Conservation (phyloP, 768 basidiomycete genomes). For the Ramaria sp. region DNA sequence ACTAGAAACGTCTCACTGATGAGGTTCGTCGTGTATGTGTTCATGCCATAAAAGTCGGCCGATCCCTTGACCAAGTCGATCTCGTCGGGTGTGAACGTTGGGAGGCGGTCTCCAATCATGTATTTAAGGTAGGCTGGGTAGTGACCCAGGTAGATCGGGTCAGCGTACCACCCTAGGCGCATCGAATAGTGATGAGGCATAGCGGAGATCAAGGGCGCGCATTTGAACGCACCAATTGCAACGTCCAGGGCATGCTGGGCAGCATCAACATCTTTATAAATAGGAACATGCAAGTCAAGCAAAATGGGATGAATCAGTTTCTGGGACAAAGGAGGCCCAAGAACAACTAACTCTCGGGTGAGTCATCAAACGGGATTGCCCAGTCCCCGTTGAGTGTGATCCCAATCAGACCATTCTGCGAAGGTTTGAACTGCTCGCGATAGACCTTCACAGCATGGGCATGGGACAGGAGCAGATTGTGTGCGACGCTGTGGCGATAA, state of each 20-base stretch:
- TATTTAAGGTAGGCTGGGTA: constrained; percentile 38
- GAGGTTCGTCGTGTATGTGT: constrained; percentile 60
- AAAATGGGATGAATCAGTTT: not conserved
- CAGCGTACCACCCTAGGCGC: constrained; percentile 30
- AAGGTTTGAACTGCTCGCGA: constrained; percentile 51
- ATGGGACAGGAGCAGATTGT: constrained; percentile 58
- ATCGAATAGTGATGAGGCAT: not conserved
- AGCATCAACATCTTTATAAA: constrained; percentile 44
- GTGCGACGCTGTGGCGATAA: constrained; percentile 40
- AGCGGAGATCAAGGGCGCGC: not conserved
- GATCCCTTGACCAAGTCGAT: constrained; percentile 47
- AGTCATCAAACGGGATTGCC: constrained; percentile 63
- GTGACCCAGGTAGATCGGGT: constrained; percentile 61
- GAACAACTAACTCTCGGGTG: constrained; percentile 42
- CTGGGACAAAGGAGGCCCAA: not conserved
- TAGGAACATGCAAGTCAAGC: not conserved
- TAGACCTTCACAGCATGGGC: constrained; percentile 58
- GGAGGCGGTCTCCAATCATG: constrained; percentile 15
- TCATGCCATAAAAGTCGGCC: constrained; percentile 65
- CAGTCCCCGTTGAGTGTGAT: constrained; percentile 74
- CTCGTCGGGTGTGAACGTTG: constrained; percentile 45
- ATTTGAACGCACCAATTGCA: constrained; percentile 39
- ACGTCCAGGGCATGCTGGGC: constrained; percentile 66
- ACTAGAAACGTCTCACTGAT: constrained; percentile 30
- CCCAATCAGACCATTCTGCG: constrained; percentile 60